Percentiles rank a stretch among this genome's conserved stretches.
phyloP scores from a whole-genome alignment of 768 basidiomycete genomes.

The Ramaria sp. region DNA sequence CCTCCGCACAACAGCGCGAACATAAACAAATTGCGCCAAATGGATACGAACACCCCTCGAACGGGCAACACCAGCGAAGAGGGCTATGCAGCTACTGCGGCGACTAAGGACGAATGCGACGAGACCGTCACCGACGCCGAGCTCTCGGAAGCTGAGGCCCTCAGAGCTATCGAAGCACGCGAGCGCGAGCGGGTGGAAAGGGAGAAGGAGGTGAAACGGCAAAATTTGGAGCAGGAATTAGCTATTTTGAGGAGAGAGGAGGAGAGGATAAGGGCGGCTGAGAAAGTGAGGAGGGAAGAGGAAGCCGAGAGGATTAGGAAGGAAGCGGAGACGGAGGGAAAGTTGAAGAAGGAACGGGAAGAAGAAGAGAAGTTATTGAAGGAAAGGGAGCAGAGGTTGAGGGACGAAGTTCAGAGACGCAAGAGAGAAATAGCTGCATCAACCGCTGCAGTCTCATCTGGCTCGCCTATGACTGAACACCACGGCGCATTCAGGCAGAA shows the following conservation, averaged over 20 bases:
- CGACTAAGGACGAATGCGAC: neutral
- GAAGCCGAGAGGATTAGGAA: neutral
- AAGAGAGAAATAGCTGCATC: neutral
- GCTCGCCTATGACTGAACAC: no score
- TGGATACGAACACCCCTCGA: no score
- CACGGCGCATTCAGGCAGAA: no score
- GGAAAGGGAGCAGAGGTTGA: neutral
- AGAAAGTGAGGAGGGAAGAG: neutral
- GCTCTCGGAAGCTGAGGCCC: neutral
- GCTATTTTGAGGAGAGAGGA: neutral
- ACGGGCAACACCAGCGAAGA: no score
- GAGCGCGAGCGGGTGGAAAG: neutral
- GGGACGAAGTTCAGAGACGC: neutral
- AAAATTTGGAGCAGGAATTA: constrained; percentile 1
- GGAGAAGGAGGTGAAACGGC: neutral
- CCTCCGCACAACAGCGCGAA: no score
- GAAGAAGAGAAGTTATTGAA: neutral
- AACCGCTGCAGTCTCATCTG: no score
- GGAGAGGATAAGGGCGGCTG: neutral
- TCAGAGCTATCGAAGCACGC: neutral
- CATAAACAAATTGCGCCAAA: no score
- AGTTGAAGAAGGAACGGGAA: neutral
- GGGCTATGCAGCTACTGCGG: no score
- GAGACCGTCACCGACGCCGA: neutral
- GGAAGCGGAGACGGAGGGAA: neutral